Percentiles rank a stretch among this genome's conserved stretches.
These are phyloP conservation scores for Suillus hirtellus DNA, from an alignment of 768 basidiomycete species.

Conservation along the genomic window DNA sequence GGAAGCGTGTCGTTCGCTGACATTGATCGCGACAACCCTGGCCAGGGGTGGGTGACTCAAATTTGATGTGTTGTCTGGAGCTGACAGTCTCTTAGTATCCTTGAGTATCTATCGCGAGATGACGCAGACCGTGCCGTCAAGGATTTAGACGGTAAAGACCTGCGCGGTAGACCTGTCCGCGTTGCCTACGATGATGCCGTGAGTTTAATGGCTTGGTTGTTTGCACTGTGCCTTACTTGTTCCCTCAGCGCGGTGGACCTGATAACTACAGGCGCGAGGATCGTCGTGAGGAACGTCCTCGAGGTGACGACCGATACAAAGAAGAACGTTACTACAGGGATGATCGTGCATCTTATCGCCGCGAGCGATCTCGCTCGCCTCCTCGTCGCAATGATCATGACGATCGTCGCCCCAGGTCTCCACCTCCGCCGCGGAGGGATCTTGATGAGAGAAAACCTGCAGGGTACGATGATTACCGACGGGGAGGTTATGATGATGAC, in stretches of 20 bases:
- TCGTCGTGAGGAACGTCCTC: constrained; percentile 47
- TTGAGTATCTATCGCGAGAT: constrained; percentile 86
- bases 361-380: constrained; percentile 85
- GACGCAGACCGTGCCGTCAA: constrained; percentile 95
- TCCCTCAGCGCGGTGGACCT: constrained; percentile 59
- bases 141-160: constrained; percentile 82
- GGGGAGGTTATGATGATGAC: constrained; percentile 78
- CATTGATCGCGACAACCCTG: constrained; percentile 83
- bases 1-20: constrained; percentile 94
- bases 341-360: constrained; percentile 51
- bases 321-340: constrained; percentile 59
- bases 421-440: constrained; percentile 73
- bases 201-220: constrained; percentile 25
- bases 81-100: constrained; percentile 52
- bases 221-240: constrained; percentile 7
- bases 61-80: constrained; percentile 10
- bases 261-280: constrained; percentile 81
- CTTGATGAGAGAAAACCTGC: constrained; percentile 84
- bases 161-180: constrained; percentile 79
- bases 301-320: constrained; percentile 54
- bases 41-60: constrained; percentile 70
- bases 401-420: constrained; percentile 82
- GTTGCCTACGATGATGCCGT: constrained; percentile 68
- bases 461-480: constrained; percentile 90
- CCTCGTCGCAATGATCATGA: constrained; percentile 70